phyloP scores from a whole-genome alignment of 148 eudicot genomes.

The Vaccinium vitisidaea region DNA sequence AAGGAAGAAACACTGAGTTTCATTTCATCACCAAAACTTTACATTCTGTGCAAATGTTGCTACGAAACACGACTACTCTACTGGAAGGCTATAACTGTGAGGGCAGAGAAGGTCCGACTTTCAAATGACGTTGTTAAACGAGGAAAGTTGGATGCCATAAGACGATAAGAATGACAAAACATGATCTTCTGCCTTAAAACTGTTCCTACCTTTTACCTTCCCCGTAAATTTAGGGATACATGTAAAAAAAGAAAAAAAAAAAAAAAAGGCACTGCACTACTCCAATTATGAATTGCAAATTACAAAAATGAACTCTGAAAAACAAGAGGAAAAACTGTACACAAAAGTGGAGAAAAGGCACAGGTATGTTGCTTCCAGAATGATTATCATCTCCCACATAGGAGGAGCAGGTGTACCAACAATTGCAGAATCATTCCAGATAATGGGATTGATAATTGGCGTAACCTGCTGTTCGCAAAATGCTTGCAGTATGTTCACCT shows the following conservation, averaged over 20 bases:
- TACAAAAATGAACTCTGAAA: slow-evolving; percentile 31
- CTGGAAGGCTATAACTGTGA: not conserved
- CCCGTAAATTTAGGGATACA: slow-evolving; percentile 7
- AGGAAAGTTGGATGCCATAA: not conserved
- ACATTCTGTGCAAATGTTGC: not conserved
- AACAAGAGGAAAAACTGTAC: slow-evolving; percentile 51
- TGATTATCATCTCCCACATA: slow-evolving; percentile 1
- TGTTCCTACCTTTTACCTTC: slow-evolving; percentile 9
- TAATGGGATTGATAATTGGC: slow-evolving; percentile 24
- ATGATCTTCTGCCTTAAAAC: not conserved
- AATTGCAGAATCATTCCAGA: slow-evolving; percentile 22
- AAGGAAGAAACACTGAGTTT: not conserved
- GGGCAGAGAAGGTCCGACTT: not conserved
- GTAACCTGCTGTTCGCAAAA: slow-evolving; percentile 7
- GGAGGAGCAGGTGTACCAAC: slow-evolving; percentile 14
- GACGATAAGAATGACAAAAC: not conserved
- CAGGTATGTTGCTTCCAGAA: slow-evolving; percentile 17
- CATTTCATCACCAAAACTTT: not conserved
- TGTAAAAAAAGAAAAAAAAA: not conserved
- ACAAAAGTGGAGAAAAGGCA: slow-evolving; percentile 59
- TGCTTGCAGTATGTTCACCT: slow-evolving; percentile 39
- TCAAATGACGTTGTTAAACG: not conserved
- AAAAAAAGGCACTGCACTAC: slow-evolving; percentile 16
- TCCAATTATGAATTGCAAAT: slow-evolving; percentile 47
- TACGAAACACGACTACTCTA: not conserved